phyloP scores from a whole-genome alignment of 148 eudicot genomes.

The Polygonum aviculare region DNA sequence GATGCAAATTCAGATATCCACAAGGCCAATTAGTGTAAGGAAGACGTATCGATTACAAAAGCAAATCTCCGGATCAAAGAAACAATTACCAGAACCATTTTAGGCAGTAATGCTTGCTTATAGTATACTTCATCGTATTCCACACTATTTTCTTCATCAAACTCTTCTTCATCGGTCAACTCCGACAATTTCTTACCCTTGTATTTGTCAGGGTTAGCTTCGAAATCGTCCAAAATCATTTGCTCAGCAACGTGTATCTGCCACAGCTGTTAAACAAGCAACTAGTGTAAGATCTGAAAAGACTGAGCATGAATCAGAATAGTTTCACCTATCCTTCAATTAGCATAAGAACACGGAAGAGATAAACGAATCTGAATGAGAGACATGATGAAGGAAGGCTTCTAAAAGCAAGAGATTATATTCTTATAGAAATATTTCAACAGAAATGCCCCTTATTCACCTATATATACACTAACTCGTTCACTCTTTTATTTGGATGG shows the following conservation, averaged over 20 bases:
- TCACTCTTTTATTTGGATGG: too few species aligned
- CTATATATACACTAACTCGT: too few species aligned
- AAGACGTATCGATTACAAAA: background rate
- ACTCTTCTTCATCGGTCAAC: conserved; percentile 75
- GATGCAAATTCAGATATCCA: conserved; percentile 6
- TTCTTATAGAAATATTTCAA: background rate
- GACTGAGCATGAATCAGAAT: background rate
- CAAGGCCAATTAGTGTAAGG: background rate
- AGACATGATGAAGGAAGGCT: background rate
- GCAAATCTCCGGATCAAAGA: background rate
- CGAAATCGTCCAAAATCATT: conserved; percentile 89
- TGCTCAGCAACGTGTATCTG: conserved; percentile 93
- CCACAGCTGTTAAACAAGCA: conserved; percentile 61
- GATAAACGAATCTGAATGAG: background rate
- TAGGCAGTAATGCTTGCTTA: conserved; percentile 49
- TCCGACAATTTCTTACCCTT: conserved; percentile 60
- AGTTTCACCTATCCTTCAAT: background rate
- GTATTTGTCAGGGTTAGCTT: conserved; percentile 76
- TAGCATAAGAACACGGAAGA: background rate
- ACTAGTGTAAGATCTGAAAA: conserved; percentile 1
- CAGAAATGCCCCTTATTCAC: too few species aligned
- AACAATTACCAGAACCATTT: conserved; percentile 48
- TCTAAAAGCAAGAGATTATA: background rate
- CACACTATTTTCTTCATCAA: conserved; percentile 64
- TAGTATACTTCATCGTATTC: conserved; percentile 50